Evolutionary conservation across 2,329 filamentous ascomycete genomes (phyloP).

Genomic region (Tolypocladium endophyticum): DNA sequence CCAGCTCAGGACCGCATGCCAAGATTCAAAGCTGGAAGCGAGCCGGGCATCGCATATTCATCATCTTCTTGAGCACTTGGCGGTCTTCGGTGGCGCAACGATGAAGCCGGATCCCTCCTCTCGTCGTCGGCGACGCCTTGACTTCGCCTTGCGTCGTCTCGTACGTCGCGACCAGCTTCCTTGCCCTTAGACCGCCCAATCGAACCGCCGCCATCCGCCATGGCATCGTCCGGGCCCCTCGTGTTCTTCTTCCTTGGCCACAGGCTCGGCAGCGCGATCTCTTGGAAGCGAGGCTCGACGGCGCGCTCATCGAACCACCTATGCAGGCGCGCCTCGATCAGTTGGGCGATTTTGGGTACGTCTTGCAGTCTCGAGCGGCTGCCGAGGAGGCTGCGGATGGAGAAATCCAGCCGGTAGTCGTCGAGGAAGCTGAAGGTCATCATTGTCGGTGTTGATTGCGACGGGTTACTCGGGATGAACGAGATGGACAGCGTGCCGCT

Average conservation of each 20-base stretch:
- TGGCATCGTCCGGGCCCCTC: constrained; percentile 54
- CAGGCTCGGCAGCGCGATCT: constrained; percentile 70
- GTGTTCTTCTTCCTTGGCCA: constrained; percentile 83
- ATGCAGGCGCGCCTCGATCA: constrained; percentile 70
- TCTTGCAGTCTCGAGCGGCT: constrained; percentile 73
- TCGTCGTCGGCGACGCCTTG: constrained; percentile 35
- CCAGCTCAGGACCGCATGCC: constrained; percentile 11
- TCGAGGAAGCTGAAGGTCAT: constrained; percentile 91
- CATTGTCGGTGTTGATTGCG: constrained; percentile 66
- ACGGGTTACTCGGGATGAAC: constrained; percentile 69
- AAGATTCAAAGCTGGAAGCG: constrained; percentile 28
- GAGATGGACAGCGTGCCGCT: constrained; percentile 90
- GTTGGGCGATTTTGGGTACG: constrained; percentile 78
- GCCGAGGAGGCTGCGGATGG: constrained; percentile 68
- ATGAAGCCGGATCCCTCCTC: constrained; percentile 22
- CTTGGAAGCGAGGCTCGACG: constrained; percentile 78
- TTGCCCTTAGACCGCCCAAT: constrained; percentile 43
- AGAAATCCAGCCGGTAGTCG: constrained; percentile 77
- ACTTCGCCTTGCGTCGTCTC: constrained; percentile 35
- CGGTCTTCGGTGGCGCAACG: constrained; percentile 28
- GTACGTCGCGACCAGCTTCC: constrained; percentile 38
- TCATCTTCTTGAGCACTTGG: constrained; percentile 21
- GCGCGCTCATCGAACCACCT: constrained; percentile 82
- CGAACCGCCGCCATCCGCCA: constrained; percentile 35
- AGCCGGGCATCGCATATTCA: constrained; percentile 35